These are phyloP conservation scores for Aaosphaeria arxii DNA, from an alignment of 2,329 filamentous ascomycete genomes.

Conservation along the genomic window DNA sequence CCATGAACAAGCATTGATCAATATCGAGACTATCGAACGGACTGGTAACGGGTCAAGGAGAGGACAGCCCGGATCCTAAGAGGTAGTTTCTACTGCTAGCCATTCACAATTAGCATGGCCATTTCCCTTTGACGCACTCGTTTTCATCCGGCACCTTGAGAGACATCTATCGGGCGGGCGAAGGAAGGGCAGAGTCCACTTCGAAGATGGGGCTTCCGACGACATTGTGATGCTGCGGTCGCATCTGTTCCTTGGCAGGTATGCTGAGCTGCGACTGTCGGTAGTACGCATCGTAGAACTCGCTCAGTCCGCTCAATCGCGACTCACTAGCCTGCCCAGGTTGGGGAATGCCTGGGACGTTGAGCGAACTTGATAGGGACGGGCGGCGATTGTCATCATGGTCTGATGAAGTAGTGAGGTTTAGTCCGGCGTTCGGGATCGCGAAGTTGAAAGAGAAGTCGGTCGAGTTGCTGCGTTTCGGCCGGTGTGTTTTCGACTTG, in stretches of 20 bases:
- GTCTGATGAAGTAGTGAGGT: constrained; percentile 4
- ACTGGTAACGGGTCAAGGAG: no score
- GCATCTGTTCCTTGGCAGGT: constrained; percentile 10
- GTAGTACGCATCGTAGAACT: constrained; percentile 41
- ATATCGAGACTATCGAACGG: no score
- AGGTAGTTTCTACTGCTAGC: no score
- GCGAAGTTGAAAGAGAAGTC: constrained; percentile 13
- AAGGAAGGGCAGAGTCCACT: constrained; percentile 23
- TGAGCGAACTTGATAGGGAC: constrained; percentile 13
- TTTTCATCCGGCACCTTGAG: no score
- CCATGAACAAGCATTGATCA: no score
- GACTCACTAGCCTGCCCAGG: constrained; percentile 3
- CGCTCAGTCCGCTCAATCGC: constrained; percentile 30
- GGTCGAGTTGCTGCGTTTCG: constrained; percentile 14
- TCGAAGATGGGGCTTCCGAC: constrained; percentile 27
- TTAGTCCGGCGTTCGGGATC: constrained; percentile 15
- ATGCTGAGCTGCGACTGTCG: constrained; percentile 22
- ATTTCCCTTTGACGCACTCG: no score
- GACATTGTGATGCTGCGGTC: constrained; percentile 11
- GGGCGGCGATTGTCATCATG: constrained; percentile 13
- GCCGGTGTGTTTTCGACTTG: constrained; percentile 18
- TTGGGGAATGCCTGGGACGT: constrained; percentile 11
- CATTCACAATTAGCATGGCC: no score
- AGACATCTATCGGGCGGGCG: constrained; percentile 14
- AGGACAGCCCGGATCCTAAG: no score